Conservation (phyloP, 2,329 filamentous ascomycete genomes). For the Emergomyces africanus region DNA sequence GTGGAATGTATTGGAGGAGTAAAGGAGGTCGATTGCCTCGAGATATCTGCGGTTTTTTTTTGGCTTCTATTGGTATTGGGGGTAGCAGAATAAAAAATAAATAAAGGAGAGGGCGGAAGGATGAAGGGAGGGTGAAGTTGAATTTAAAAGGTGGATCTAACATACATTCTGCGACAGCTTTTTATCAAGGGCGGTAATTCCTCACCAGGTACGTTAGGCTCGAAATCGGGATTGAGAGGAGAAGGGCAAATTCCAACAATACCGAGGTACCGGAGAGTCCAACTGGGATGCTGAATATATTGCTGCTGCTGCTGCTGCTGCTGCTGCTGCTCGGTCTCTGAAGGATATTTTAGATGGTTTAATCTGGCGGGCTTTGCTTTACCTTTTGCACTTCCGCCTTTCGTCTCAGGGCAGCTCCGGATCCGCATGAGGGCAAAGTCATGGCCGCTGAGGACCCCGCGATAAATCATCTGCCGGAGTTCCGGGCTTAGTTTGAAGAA, state of each 20-base stretch:
- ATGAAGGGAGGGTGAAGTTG: too few species aligned
- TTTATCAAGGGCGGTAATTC: not conserved
- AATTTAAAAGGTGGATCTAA: not conserved
- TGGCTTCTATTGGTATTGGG: not conserved
- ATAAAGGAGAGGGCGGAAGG: too few species aligned
- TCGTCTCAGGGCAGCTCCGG: not conserved
- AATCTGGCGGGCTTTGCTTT: not conserved
- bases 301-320: not conserved
- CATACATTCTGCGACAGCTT: not conserved
- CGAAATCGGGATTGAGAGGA: not conserved
- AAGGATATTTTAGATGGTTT: not conserved
- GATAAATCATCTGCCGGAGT: not conserved
- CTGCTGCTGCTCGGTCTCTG: not conserved
- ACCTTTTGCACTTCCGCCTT: not conserved
- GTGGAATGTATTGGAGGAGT: slow-evolving; percentile 1
- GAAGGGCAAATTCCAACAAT: not conserved
- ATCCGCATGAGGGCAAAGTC: not conserved
- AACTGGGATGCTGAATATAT: not conserved
- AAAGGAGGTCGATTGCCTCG: not conserved
- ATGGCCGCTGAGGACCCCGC: not conserved
- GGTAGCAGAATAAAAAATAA: not conserved
- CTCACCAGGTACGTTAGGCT: not conserved
- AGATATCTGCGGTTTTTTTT: not conserved
- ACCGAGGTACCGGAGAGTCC: not conserved
- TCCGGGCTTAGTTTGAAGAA: not conserved